Conservation (phyloP, 495 filamentous ascomycete genomes). For the Lophium mytilinum region DNA sequence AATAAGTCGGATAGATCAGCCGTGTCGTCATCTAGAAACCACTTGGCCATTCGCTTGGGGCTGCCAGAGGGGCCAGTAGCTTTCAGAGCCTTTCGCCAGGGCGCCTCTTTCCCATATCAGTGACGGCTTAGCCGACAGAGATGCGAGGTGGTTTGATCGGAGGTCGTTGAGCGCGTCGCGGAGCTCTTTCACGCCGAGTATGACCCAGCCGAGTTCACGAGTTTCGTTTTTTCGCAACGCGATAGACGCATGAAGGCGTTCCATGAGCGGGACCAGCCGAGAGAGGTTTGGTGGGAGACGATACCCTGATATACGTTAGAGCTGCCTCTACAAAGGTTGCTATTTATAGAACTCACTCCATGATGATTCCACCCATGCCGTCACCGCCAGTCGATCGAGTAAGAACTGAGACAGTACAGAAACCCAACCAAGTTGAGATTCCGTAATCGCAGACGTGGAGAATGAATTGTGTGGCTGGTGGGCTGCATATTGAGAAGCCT, state of each 20-base stretch:
- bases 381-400: constrained; percentile 11
- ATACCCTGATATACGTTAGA: neutral
- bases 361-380: constrained; percentile 19
- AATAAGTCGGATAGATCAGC: no score
- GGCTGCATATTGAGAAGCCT: neutral
- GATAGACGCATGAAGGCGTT: neutral
- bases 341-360: neutral
- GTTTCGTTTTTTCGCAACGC: neutral
- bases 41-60: neutral
- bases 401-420: constrained; percentile 15
- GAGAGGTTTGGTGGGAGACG: constrained; percentile 16
- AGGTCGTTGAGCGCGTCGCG: neutral
- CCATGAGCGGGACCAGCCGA: constrained; percentile 14
- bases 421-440: constrained; percentile 5
- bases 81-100: neutral
- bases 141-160: neutral
- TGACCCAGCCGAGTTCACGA: neutral
- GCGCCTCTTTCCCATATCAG: neutral
- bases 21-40: no score
- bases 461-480: neutral
- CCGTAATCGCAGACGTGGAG: neutral
- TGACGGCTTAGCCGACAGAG: neutral
- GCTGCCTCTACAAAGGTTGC: no score
- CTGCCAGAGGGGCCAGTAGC: neutral
- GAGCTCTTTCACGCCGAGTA: neutral